Base-by-base conservation (phyloP, 139 green algal genomes). In the Coccomyxa sp. region DNA sequence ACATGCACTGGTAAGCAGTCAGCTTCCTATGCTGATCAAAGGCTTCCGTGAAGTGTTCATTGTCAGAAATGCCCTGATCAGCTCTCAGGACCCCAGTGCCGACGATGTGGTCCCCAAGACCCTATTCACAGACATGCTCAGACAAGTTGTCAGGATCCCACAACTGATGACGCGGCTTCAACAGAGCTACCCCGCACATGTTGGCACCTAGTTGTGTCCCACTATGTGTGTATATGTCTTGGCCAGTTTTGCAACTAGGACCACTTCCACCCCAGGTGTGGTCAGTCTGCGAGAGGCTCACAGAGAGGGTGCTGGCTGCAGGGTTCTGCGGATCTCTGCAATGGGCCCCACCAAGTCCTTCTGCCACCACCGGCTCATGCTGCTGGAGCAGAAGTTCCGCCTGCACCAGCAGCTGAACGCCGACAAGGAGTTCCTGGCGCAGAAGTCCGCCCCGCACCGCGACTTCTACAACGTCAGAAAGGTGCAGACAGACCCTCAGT, bases 381-480 rank as follows among this genome's bases (percentile, higher is more conserved):
- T 99, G 85, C 91, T 99, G 84, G 96, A 99, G 90, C 95, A 98
- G 86, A 96, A 96, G 88, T 98, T 98, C 87, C 95, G 96, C 83
- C 89, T 98, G 76, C 94, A 98, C 87, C 89, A 97, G 39, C 98
- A 98, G 95, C 93, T 99, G 29, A 99, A 99, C 83, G 91, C 93
- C 24, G 96, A 99, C 86, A 96, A 97, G 83, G 97, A 99, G 89
- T 97, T 97, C 83, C 80, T 97, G 34, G 94, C 93, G 5, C 96
- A 99, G 89, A 99, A 99, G 88, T 84, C 80, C 6, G 96, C 95
- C 31, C 95, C 96, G 9, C 97, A 99, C 87, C 83, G 95, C n/a
- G 94, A 99, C 88, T 99, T 99, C 79, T 99, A 99, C 92, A 99
- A 99, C 87, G 94, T 99, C 39, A 89, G 96, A 79, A 99, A 99